phyloP scores from a whole-genome alignment of 2,329 filamentous ascomycete genomes.

The Tolypocladium ovalisporum region DNA sequence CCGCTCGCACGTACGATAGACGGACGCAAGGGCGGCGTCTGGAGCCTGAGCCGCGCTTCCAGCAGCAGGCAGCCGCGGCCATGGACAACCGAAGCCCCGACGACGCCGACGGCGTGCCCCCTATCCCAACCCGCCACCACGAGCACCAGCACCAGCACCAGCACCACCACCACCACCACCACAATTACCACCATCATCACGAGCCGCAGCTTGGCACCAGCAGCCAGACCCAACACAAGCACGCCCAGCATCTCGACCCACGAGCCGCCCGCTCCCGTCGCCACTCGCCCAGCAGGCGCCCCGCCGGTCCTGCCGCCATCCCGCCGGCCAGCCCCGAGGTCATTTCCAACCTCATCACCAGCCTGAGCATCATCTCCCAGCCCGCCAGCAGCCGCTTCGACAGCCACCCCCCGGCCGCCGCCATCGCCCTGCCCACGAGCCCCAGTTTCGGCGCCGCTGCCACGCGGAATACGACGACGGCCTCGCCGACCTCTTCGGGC shows the following conservation, averaged over 20 bases:
- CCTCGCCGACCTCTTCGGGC: slow-evolving; percentile 24
- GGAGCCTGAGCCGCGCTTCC: not conserved
- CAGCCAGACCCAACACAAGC: not conserved
- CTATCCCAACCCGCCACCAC: slow-evolving; percentile 17
- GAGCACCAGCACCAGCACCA: not conserved
- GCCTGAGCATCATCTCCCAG: slow-evolving; percentile 54
- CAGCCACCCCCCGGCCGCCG: slow-evolving; percentile 23
- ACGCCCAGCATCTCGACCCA: not conserved
- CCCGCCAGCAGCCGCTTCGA: slow-evolving; percentile 64
- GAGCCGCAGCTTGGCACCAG: not conserved
- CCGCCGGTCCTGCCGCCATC: slow-evolving; percentile 9
- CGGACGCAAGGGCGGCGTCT: not conserved
- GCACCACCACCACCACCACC: not conserved
- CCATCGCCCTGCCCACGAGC: slow-evolving; percentile 26
- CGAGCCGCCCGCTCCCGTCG: slow-evolving; percentile 4
- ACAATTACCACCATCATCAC: not conserved
- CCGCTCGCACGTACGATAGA: not conserved
- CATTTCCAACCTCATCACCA: slow-evolving; percentile 60
- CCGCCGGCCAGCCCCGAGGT: slow-evolving; percentile 54
- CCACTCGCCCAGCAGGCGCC: slow-evolving; percentile 5
- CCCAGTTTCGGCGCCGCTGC: slow-evolving; percentile 19
- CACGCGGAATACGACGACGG: not conserved
- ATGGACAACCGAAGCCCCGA: not conserved
- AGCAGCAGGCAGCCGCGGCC: not conserved
- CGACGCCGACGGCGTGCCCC: slow-evolving; percentile 13